Evolutionary conservation across 805 yeast species (phyloP).

Genomic region (Yarrowia osloensis): DNA sequence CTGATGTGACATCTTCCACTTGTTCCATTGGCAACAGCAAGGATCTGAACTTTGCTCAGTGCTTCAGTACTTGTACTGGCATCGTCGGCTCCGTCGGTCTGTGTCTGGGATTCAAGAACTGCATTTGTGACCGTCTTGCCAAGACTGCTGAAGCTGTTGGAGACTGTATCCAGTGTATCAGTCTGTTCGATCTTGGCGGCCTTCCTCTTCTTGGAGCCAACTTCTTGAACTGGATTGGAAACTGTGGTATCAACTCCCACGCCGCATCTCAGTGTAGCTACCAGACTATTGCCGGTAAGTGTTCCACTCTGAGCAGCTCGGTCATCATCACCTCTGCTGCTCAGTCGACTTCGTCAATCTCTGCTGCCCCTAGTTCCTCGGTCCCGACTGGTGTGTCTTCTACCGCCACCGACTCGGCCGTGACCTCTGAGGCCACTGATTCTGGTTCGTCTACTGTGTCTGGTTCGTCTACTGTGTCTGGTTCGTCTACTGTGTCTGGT

Average conservation of each 20-base stretch:
- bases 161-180: slow-evolving; percentile 18
- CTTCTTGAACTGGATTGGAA: slow-evolving; percentile 8
- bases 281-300: slow-evolving; percentile 3
- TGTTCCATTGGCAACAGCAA: neutral
- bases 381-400: neutral
- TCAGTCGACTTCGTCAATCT: neutral
- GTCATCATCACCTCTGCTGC: slow-evolving; percentile 11
- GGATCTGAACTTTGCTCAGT: neutral
- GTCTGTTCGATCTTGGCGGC: neutral
- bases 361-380: neutral
- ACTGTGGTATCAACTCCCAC: neutral
- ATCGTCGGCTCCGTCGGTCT: neutral
- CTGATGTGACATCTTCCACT: slow-evolving; percentile 1
- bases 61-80: neutral
- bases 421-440: neutral
- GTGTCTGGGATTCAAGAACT: neutral
- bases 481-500: neutral
- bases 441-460: neutral
- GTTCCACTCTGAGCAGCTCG: neutral
- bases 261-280: neutral
- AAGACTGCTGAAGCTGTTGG: neutral
- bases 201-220: neutral
- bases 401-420: neutral
- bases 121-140: neutral
- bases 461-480: neutral